Base-by-base conservation (phyloP, 1,139 yeast genomes). In the Saccharomyces hybrid region DNA sequence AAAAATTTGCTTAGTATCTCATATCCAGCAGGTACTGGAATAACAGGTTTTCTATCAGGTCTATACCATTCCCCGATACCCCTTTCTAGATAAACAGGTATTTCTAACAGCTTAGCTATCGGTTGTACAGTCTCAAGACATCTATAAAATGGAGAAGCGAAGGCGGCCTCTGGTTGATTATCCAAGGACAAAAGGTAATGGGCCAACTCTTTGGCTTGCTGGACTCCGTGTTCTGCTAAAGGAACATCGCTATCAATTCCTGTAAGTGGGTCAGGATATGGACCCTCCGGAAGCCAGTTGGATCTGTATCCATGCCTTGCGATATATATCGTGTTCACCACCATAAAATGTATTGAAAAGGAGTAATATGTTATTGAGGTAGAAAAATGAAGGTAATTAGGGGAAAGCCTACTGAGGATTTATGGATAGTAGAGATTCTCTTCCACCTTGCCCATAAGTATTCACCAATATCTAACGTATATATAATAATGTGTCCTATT, bases 111-210 rank as follows among this genome's bases (percentile, higher is more conserved):
- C 41, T 78, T 74, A 1, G 91, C 82, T n/a, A 83, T 73, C 2
- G 91, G 88, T 49, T 80, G 78, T 2, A 86, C 80, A 0, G 98
- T 90, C 68, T 93, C 91, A n/a, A 91, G 75, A 69, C 98, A 93
- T 57, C 98, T 74, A 68, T 88, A 90, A 68, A 89, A 91, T 0
- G 98, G 98, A 2, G 96, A 88, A 1, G 85, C 74, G 61, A 86
- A 74, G 26, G 88, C 77, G 51, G 83, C 73, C 57, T 84, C 82
- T 1, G 91, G 88, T 53, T 74, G 76, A 26, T 82, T 79, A 4
- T 73, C 71, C 20, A 81, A 64, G 0, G 73, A 70, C 31, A 70
- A 59, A 16, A 76, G 65, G 63, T 77, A 82, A 25, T 72, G 77
- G 0, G 87, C 91, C 54, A 88, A 73, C 64, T 88, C 89, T 53